Percentiles rank a stretch among this genome's conserved stretches.
Evolutionary conservation across 805 yeast species (phyloP).

Genomic region (Ogataea neopini): DNA sequence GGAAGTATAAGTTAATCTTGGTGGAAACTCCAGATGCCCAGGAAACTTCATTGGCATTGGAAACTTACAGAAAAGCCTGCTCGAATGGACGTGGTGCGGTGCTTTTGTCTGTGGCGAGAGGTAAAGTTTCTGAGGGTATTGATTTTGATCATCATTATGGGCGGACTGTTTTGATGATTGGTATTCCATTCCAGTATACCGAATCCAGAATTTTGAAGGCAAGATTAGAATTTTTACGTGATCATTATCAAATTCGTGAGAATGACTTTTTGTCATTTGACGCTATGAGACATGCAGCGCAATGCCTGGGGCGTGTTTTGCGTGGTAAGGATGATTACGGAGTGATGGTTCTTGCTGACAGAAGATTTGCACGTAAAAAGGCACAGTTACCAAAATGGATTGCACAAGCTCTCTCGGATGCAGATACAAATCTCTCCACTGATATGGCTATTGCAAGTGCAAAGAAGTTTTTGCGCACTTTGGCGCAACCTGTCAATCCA

Average conservation of each 20-base stretch:
- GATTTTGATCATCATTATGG: conserved; percentile 99
- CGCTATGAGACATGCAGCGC: conserved; percentile 99
- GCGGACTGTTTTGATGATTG: conserved; percentile 96
- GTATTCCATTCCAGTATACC: conserved; percentile 98
- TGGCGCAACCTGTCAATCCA: conserved; percentile 92
- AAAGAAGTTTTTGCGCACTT: conserved; percentile 83
- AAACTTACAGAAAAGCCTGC: conserved; percentile 94
- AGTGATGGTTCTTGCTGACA: conserved; percentile 95
- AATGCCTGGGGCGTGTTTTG: conserved; percentile 93
- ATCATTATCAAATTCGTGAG: conserved; percentile 88
- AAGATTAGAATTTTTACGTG: conserved; percentile 87
- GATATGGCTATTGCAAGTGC: conserved; percentile 98
- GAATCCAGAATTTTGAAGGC: conserved; percentile 96
- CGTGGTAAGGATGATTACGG: conserved; percentile 99
- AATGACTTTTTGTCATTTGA: conserved; percentile 95
- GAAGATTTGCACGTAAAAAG: conserved; percentile 85
- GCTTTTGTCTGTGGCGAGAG: conserved; percentile 95
- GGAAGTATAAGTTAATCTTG: conserved; percentile 93
- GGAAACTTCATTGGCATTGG: conserved; percentile 93
- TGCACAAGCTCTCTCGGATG: conserved; percentile 86
- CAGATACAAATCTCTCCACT: conserved; percentile 88
- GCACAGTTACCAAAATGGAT: conserved; percentile 96
- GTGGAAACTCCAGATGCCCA: conserved; percentile 99
- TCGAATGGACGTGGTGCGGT: conserved; percentile 98
- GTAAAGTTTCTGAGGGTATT: conserved; percentile 97